These are phyloP conservation scores for Plasmodium sp. DNA, from an alignment of 169 alveolate genomes.

Conservation along the genomic window DNA sequence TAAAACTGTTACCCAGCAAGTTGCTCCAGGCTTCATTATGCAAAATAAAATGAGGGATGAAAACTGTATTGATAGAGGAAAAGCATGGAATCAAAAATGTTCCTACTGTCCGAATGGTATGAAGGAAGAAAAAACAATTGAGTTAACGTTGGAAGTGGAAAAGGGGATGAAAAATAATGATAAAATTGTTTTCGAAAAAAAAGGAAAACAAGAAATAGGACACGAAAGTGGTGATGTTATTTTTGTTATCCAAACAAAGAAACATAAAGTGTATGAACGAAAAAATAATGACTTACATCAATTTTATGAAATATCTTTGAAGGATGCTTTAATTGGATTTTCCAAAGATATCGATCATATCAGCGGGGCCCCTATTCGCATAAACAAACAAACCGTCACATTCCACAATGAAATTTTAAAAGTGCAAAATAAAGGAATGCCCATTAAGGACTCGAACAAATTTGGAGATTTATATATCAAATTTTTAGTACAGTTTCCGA, in stretches of 20 bases:
- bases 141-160: slow-evolving; percentile 76
- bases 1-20: slow-evolving; percentile 85
- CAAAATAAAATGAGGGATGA: slow-evolving; percentile 89
- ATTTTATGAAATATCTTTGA: slow-evolving; percentile 82
- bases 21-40: slow-evolving; percentile 89
- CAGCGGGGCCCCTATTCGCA: slow-evolving; percentile 79
- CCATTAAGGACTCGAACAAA: slow-evolving; percentile 77
- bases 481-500: slow-evolving; percentile 83
- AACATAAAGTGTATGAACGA: slow-evolving; percentile 79
- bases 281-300: slow-evolving; percentile 87
- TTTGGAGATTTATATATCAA: slow-evolving; percentile 85
- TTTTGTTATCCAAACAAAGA: slow-evolving; percentile 80
- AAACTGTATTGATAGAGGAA: slow-evolving; percentile 84
- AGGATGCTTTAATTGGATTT: slow-evolving; percentile 88
- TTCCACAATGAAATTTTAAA: slow-evolving; percentile 84
- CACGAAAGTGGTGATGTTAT: slow-evolving; percentile 85
- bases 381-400: slow-evolving; percentile 83
- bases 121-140: slow-evolving; percentile 77
- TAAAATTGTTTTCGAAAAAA: slow-evolving; percentile 85
- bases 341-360: slow-evolving; percentile 81
- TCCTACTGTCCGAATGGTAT: slow-evolving; percentile 57
- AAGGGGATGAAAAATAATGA: slow-evolving; percentile 83
- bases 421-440: slow-evolving; percentile 86
- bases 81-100: slow-evolving; percentile 88
- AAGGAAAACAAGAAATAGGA: slow-evolving; percentile 88